A percentile compares a stretch with the other conserved stretches of the same genome.
phyloP scores from a whole-genome alignment of 768 basidiomycete species.

The Tulasnella sp. region DNA sequence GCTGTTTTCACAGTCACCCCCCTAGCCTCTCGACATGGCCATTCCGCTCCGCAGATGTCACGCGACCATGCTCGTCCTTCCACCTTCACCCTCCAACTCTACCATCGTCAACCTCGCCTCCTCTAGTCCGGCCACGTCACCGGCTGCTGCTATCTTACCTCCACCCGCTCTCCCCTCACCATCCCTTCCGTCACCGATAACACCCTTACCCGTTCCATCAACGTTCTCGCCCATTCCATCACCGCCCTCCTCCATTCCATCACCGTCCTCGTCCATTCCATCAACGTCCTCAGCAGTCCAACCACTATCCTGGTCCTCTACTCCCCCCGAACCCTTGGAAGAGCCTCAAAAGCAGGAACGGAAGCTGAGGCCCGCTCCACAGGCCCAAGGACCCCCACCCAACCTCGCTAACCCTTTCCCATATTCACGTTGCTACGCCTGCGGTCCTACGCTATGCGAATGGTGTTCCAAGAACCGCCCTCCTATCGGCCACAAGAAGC shows the following conservation, averaged over 20 bases:
- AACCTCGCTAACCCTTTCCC: too few species aligned
- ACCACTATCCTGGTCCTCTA: too few species aligned
- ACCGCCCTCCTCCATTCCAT: too few species aligned
- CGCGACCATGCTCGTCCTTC: not conserved
- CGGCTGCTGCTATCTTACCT: not conserved
- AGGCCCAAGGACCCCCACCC: too few species aligned
- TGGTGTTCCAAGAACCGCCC: not conserved
- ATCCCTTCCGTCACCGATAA: too few species aligned
- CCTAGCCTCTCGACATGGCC: not conserved
- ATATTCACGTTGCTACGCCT: not conserved
- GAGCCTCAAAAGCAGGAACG: too few species aligned
- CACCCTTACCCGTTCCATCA: too few species aligned
- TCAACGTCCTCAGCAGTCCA: too few species aligned
- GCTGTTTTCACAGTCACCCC: not conserved
- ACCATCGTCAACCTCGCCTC: not conserved
- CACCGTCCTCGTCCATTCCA: too few species aligned
- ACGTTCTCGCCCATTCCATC: too few species aligned
- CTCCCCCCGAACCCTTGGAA: too few species aligned
- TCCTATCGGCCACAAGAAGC: not conserved
- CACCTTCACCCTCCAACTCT: not conserved
- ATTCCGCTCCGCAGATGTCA: not conserved
- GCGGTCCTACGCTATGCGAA: not conserved
- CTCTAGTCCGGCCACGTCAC: not conserved
- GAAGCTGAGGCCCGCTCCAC: too few species aligned
- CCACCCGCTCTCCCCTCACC: not conserved